phyloP scores from a whole-genome alignment of 129 eudicot species.

The Lactuca sativa region DNA sequence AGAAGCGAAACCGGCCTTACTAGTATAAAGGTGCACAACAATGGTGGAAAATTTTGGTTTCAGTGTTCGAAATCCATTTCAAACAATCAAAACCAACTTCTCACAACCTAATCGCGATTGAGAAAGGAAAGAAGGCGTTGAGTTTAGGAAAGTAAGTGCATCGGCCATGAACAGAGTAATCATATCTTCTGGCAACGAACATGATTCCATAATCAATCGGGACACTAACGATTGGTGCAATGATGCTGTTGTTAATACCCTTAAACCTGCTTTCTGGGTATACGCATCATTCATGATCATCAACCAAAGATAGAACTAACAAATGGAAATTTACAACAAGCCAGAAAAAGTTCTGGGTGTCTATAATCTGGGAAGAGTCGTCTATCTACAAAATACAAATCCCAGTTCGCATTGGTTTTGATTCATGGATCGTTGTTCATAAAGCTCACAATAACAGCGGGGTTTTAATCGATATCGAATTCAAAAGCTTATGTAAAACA shows the following conservation, averaged over 20 bases:
- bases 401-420: neutral
- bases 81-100: slow-evolving; percentile 7
- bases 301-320: neutral
- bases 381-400: neutral
- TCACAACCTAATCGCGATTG: slow-evolving; percentile 1
- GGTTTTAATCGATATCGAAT: neutral
- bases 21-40: slow-evolving; percentile 12
- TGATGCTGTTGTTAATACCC: slow-evolving; percentile 1
- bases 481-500: neutral
- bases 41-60: slow-evolving; percentile 1
- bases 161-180: neutral
- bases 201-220: neutral
- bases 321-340: neutral
- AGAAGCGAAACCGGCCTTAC: slow-evolving; percentile 19
- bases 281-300: neutral
- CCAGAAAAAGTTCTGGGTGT: neutral
- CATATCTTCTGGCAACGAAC: neutral
- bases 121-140: neutral
- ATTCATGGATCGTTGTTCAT: slow-evolving; percentile 1
- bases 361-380: neutral
- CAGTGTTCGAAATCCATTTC: neutral
- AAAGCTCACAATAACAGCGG: neutral
- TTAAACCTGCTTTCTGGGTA: slow-evolving; percentile 1
- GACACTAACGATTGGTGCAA: neutral
- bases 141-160: neutral